Evolutionary conservation across 2,329 filamentous ascomycete species (phyloP), one percentile per base, ranked within the genome.

Genomic region (Exophiala dermatitidis): DNA sequence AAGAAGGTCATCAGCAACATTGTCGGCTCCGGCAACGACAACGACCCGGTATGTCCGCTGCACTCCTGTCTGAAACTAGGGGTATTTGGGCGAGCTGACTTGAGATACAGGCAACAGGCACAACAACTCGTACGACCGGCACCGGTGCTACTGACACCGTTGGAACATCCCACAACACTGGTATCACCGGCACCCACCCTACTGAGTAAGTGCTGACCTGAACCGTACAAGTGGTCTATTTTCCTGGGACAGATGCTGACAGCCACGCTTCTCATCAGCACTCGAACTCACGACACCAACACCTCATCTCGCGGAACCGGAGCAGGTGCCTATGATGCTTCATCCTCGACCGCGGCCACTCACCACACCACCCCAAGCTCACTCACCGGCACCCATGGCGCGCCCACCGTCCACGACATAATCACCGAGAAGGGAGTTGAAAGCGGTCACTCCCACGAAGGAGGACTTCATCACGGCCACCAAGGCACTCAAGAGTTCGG

Each of bases 1-100:
- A 59, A 59, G 50, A 48, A 53, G 36, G 41, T 45, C 9, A 29
- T 59, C 47, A 52, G 28, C 44, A 52, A 52, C 33, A 8, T 56
- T 8, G 10, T 56, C 32, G 53, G 57, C 33, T 33, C 37, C 36
- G 40, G 31, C 29, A 19, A 19, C 19, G n/a, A 28, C 12, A 41
- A 52, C 29, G 50, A 48, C 32, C 12, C 37, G n/a, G 52, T 54
- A 33, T 50, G 52, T 42, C 7, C 2, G 12, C 7, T 12, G 42
- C 28, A 4, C 34, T 10, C 5, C n/a, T n/a, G n/a, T 37, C 7
- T n/a, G 34, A 37, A 37, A 19, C 19, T 19, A 19, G 19, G 19
- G 19, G 19, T 19, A 19, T 19, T 19, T 19, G 19, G 19, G 19
- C 36, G 10, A 34, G 10, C 33, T 10, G 5, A 34, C 10, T 10